phyloP scores from a whole-genome alignment of 192 early-diverging fungal species.

The Podila epigama region DNA sequence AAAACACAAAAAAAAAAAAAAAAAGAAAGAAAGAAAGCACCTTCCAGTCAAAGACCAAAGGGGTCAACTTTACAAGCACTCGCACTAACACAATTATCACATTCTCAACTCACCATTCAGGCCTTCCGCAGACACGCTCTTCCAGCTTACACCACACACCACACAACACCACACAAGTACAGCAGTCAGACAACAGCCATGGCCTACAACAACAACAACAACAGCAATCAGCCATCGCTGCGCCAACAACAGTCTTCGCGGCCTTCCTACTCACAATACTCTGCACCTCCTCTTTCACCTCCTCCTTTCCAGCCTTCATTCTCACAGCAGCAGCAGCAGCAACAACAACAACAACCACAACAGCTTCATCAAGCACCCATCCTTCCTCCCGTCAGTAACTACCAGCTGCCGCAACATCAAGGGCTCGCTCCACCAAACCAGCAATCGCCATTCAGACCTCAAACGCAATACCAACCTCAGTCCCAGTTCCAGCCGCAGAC shows the following conservation, averaged over 20 bases:
- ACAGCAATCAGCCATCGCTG: not conserved
- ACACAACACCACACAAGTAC: too few species aligned
- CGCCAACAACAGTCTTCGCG: not conserved
- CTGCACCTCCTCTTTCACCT: not conserved
- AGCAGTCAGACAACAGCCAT: too few species aligned
- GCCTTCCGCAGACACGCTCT: too few species aligned
- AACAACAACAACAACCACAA: constrained; percentile 1
- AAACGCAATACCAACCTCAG: not conserved
- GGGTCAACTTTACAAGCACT: too few species aligned
- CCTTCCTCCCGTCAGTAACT: not conserved
- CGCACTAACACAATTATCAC: too few species aligned
- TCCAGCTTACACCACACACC: too few species aligned
- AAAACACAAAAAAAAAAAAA: constrained; percentile 3
- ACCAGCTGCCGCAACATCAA: not conserved
- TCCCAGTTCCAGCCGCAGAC: not conserved
- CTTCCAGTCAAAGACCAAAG: not conserved
- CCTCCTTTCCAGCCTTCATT: not conserved
- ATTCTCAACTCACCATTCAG: too few species aligned
- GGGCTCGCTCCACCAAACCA: not conserved
- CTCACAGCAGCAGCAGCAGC: not conserved
- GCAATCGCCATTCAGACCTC: not conserved
- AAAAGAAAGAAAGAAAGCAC: constrained; percentile 6
- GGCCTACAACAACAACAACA: not conserved
- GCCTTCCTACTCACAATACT: not conserved
- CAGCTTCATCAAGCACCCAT: not conserved